Base-by-base conservation (phyloP, 176 grass and related monocot species). In the Pharus latifolius region DNA sequence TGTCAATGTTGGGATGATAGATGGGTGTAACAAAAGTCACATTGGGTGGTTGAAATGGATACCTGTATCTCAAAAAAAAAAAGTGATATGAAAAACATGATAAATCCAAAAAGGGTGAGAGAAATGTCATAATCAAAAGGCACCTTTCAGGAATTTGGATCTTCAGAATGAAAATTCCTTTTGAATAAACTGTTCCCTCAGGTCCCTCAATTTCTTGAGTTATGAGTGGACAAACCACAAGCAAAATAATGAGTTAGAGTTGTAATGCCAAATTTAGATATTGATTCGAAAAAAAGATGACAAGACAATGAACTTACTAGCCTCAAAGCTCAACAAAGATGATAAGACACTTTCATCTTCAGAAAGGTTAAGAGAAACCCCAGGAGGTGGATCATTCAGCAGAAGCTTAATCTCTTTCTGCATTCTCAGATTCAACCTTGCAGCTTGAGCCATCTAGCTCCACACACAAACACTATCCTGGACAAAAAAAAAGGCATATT, bases 1-100 rank as follows among this genome's bases (percentile, higher is more conserved):
- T 92, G 68, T 96, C 93, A n/a, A 96, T 96, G 65, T 92, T 96
- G 34, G 93, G 93, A 80, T 96, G 88, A 57, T 92, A 96, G 71
- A 96, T 92, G 48, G 88, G 93, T 48, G 88, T 96, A 76, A 82
- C 38, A 80, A 96, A 96, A 17, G 86, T 96, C 44, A 96, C 83
- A 71, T 87, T 92, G 1, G 86, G 93, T 52, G 93, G 88, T 29
- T 92, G 88, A 76, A 96, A 96, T 65, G 93, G 93, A 80, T 97
- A 97, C 63, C 93, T 90, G 74, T 74, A 64, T 79, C 60, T 23
- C 65, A 74, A 46, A 34, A 72, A 61, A 72, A 61, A 82, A 49
- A 13, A 22, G 12, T 71, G 41, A 41, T 8, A 49, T 53, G 51
- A 34, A 80, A 46, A 75, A 67, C 47, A 64, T 19, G 52, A 79